Percentiles rank a stretch among this genome's conserved stretches.
Evolutionary conservation across 257 asterid genomes (phyloP).

Genomic region (Pogostemon cablin): DNA sequence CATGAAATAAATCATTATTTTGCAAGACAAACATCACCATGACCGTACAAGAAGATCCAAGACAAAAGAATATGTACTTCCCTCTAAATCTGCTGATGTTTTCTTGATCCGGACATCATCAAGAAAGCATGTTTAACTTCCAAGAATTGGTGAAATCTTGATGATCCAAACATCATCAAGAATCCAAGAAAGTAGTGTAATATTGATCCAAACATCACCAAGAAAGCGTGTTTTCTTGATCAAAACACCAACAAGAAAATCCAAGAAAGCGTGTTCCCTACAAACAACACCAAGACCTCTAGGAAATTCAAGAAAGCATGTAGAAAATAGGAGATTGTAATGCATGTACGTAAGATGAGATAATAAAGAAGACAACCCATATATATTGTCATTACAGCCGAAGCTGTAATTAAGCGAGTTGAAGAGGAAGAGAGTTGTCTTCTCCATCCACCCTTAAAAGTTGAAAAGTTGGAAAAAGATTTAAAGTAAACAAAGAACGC

Average conservation of each 20-base stretch:
- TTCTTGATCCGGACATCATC: no score
- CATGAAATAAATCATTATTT: background rate
- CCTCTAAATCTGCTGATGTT: no score
- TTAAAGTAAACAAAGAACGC: background rate
- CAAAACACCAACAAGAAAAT: background rate
- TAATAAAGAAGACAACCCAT: constrained; percentile 15
- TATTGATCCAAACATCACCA: no score
- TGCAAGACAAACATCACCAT: background rate
- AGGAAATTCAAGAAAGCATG: constrained; percentile 10
- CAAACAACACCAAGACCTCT: background rate
- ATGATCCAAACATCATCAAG: no score
- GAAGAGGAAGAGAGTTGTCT: background rate
- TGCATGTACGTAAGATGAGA: constrained; percentile 33
- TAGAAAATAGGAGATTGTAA: constrained; percentile 15
- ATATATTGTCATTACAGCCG: background rate
- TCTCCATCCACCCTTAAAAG: background rate
- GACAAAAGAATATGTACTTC: background rate
- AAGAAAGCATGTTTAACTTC: no score
- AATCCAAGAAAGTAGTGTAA: no score
- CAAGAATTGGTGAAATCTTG: no score
- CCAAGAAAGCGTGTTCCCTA: background rate
- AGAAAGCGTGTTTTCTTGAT: no score
- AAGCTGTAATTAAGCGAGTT: background rate
- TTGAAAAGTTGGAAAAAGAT: background rate
- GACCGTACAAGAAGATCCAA: constrained; percentile 8